Percentiles rank a stretch among this genome's conserved stretches.
phyloP scores from a whole-genome alignment of 1,139 yeast genomes.

The Saccharomyces pastorianus region DNA sequence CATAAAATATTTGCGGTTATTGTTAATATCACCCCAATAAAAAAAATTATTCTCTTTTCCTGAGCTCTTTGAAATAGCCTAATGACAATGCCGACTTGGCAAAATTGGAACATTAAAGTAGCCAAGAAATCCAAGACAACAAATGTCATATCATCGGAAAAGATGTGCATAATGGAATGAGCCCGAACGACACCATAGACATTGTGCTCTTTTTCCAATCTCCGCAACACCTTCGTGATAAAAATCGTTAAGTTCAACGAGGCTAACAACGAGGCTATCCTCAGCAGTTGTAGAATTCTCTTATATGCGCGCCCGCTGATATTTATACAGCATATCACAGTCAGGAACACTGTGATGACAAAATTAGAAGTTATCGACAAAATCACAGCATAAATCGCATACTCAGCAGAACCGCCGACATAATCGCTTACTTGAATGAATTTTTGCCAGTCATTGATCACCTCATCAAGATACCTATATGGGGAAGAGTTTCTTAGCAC shows the following conservation, averaged over 20 bases:
- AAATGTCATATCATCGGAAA: slow-evolving; percentile 45
- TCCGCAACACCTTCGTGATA: slow-evolving; percentile 41
- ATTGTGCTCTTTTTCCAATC: slow-evolving; percentile 42
- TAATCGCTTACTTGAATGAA: slow-evolving; percentile 14
- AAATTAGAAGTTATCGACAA: slow-evolving; percentile 59
- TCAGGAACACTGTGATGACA: slow-evolving; percentile 55
- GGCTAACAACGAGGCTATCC: slow-evolving; percentile 41
- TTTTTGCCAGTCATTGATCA: slow-evolving; percentile 27
- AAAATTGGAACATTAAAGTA: slow-evolving; percentile 53
- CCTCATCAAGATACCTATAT: slow-evolving; percentile 16
- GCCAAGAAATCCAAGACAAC: slow-evolving; percentile 57
- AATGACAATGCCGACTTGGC: slow-evolving; percentile 72
- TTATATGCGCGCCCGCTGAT: slow-evolving; percentile 28
- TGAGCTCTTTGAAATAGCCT: slow-evolving; percentile 60
- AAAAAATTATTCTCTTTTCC: slow-evolving; percentile 60
- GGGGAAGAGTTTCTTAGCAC: slow-evolving; percentile 15
- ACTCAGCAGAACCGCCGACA: slow-evolving; percentile 41
- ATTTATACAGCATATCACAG: slow-evolving; percentile 55
- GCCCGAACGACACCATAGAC: slow-evolving; percentile 50
- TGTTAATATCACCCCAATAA: slow-evolving; percentile 52
- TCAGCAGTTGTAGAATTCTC: slow-evolving; percentile 38
- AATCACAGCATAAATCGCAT: slow-evolving; percentile 52
- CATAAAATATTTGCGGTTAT: slow-evolving; percentile 57
- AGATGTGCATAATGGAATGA: slow-evolving; percentile 38
- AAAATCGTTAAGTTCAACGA: slow-evolving; percentile 48